A percentile compares a stretch with the other conserved stretches of the same genome.
Evolutionary conservation across 306 rosid genomes (phyloP).

Genomic region (Prunus salicina): DNA sequence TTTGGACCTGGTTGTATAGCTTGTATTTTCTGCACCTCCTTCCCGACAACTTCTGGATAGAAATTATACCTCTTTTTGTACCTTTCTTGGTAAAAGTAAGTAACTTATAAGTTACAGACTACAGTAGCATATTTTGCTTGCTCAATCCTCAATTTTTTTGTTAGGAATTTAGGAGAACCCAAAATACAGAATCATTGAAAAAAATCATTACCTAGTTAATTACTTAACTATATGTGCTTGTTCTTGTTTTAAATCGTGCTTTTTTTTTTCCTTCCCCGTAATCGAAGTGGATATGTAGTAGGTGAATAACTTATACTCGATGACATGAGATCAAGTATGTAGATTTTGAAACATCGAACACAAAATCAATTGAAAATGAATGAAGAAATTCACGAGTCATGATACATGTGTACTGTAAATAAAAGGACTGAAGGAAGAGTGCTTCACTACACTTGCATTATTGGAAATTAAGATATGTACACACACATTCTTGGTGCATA

Average conservation of each 20-base stretch:
- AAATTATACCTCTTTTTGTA: neutral
- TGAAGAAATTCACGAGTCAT: neutral
- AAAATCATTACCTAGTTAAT: no score
- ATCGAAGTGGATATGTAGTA: neutral
- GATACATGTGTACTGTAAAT: neutral
- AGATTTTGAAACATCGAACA: neutral
- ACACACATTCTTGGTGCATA: neutral
- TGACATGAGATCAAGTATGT: neutral
- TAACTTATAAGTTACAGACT: neutral
- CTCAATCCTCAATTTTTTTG: no score
- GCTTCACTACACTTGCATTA: no score
- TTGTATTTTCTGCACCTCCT: neutral
- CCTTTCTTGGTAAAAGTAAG: neutral
- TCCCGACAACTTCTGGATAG: neutral
- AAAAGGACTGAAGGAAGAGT: neutral
- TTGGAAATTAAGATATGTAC: neutral
- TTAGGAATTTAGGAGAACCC: neutral
- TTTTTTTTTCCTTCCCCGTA: neutral
- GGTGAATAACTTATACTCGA: neutral
- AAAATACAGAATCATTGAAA: neutral
- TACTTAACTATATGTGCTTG: no score
- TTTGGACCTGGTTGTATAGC: neutral
- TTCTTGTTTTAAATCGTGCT: neutral
- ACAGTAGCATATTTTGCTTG: neutral
- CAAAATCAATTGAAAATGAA: neutral